phyloP scores from a whole-genome alignment of 2,329 filamentous ascomycete species.

The Sordariomycetes sp. region DNA sequence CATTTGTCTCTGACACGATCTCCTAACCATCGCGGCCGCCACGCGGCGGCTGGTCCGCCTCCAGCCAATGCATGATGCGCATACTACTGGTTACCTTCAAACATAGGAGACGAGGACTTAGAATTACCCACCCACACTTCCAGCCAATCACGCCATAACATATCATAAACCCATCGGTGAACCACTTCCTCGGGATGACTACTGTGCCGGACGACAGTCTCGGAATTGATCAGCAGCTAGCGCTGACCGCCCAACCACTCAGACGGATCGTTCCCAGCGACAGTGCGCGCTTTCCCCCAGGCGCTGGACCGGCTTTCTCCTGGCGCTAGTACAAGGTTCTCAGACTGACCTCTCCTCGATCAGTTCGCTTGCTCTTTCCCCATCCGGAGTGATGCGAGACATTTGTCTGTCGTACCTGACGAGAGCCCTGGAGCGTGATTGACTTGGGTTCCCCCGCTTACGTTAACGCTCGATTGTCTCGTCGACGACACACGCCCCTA shows the following conservation, averaged over 20 bases:
- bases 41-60: neutral
- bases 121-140: neutral
- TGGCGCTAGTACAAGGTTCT: neutral
- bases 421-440: neutral
- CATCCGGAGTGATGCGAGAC: neutral
- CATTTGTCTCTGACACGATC: neutral
- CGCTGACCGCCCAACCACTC: neutral
- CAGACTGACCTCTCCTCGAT: neutral
- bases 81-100: neutral
- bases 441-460: neutral
- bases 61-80: neutral
- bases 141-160: neutral
- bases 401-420: neutral
- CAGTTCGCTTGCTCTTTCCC: conserved; percentile 1
- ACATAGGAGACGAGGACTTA: neutral
- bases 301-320: neutral
- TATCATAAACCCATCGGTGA: neutral
- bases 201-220: neutral
- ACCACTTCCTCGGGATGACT: neutral
- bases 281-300: neutral
- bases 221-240: neutral
- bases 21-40: neutral
- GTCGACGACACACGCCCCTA: neutral
- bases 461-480: neutral
- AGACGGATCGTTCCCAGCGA: neutral